phyloP scores from a whole-genome alignment of 495 filamentous ascomycete species.

The Physcia stellaris region DNA sequence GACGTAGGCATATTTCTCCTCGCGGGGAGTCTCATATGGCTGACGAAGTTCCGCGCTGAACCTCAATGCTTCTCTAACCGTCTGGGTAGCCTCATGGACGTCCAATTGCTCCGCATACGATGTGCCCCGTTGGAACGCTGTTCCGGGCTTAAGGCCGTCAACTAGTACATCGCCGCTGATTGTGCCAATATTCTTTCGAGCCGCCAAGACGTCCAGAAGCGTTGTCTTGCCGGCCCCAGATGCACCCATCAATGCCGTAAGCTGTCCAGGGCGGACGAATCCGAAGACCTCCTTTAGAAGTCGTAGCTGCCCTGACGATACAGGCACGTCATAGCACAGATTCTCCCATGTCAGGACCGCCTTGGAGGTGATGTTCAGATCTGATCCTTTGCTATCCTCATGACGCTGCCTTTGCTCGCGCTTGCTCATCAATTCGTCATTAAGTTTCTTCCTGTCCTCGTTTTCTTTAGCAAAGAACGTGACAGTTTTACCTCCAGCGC shows the following conservation, averaged over 20 bases:
- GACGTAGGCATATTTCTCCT: conserved; percentile 48
- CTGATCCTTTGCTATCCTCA: too few relatives aligned
- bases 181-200: conserved; percentile 21
- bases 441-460: too few relatives aligned
- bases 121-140: conserved; percentile 26
- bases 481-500: too few relatives aligned
- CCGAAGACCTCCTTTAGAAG: conserved; percentile 47
- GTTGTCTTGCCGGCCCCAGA: conserved; percentile 48
- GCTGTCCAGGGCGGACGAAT: conserved; percentile 48
- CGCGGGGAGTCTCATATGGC: conserved; percentile 28
- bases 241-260: conserved; percentile 60
- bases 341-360: conserved; percentile 49
- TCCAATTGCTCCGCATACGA: conserved; percentile 51
- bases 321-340: conserved; percentile 39
- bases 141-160: conserved; percentile 29
- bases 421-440: too few relatives aligned
- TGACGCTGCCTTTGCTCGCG: too few relatives aligned
- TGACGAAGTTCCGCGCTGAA: conserved; percentile 48
- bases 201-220: conserved; percentile 33
- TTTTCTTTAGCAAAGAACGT: too few relatives aligned
- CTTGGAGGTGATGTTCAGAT: too few relatives aligned
- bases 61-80: conserved; percentile 47
- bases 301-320: conserved; percentile 35
- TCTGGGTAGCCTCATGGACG: conserved; percentile 42
- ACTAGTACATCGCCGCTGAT: conserved; percentile 41